Evolutionary conservation across 1,284 basidiomycete species (phyloP).

Genomic region (Xerocomus nothofagi): DNA sequence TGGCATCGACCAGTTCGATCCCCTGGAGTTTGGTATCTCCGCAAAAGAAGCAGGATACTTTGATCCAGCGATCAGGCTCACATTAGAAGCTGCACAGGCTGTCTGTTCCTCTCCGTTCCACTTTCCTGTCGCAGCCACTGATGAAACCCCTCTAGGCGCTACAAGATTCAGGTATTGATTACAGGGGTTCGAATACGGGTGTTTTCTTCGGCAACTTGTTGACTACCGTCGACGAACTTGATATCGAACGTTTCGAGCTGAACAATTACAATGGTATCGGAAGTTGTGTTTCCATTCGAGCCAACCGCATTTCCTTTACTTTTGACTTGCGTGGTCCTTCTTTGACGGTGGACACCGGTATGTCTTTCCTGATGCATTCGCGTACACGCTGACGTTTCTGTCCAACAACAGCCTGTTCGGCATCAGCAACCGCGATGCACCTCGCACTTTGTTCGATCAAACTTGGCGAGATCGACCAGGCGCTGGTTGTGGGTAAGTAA

Average conservation of each 20-base stretch:
- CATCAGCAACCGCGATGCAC: constrained; percentile 46
- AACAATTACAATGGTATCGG: constrained; percentile 29
- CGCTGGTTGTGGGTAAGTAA: constrained; percentile 39
- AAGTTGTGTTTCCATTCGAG: constrained; percentile 34
- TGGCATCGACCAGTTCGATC: constrained; percentile 33
- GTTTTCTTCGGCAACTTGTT: constrained; percentile 34
- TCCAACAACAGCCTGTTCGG: constrained; percentile 40
- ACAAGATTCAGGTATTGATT: constrained; percentile 36
- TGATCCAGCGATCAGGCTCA: constrained; percentile 29
- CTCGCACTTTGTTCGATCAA: constrained; percentile 47
- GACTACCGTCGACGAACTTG: constrained; percentile 29
- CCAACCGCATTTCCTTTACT: constrained; percentile 50
- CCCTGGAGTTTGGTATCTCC: constrained; percentile 36
- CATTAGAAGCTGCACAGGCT: constrained; percentile 27
- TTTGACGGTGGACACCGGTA: constrained; percentile 47
- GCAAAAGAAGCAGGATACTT: constrained; percentile 27
- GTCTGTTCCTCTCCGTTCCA: constrained; percentile 9
- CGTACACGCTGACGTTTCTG: background rate
- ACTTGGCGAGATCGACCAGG: constrained; percentile 48
- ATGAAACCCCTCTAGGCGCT: constrained; percentile 21
- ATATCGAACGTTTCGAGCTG: constrained; percentile 30
- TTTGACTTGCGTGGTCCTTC: constrained; percentile 50
- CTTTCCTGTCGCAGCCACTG: background rate
- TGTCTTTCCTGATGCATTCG: background rate
- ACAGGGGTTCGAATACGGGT: constrained; percentile 35